phyloP scores from a whole-genome alignment of 1,284 basidiomycete species.

The Vanrija sp. region DNA sequence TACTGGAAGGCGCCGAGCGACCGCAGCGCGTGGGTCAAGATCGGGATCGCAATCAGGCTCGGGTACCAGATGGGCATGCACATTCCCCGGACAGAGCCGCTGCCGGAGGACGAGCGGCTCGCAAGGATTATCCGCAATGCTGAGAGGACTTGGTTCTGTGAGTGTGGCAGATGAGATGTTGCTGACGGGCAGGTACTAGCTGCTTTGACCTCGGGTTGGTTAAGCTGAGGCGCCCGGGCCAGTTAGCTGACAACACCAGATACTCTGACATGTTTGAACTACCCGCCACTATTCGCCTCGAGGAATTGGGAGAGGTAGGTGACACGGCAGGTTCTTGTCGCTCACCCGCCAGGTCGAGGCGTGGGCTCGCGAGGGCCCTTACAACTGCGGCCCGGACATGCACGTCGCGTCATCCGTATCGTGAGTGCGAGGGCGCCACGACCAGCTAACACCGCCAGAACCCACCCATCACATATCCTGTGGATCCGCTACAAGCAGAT shows the following conservation, averaged over 20 bases:
- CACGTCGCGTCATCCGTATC: not conserved
- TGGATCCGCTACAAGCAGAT: too few relatives aligned
- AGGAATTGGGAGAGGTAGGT: conserved; percentile 1
- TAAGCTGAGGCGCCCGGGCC: not conserved
- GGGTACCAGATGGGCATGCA: conserved; percentile 18
- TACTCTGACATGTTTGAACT: conserved; percentile 13
- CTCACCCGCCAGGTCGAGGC: too few relatives aligned
- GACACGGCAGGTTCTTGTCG: too few relatives aligned
- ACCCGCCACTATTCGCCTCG: conserved; percentile 9
- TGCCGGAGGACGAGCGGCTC: conserved; percentile 2
- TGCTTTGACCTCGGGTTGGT: not conserved
- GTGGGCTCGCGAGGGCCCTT: too few relatives aligned
- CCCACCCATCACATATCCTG: too few relatives aligned
- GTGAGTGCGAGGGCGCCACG: too few relatives aligned
- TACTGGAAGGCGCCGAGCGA: conserved; percentile 23
- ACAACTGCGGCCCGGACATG: not conserved
- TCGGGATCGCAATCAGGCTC: conserved; percentile 19
- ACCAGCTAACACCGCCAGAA: too few relatives aligned
- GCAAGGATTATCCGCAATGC: conserved; percentile 1
- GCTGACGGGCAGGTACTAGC: not conserved
- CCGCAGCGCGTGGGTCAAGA: conserved; percentile 22
- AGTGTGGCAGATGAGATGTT: not conserved
- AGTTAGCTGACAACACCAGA: not conserved
- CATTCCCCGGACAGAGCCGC: not conserved
- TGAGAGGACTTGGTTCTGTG: conserved; percentile 14